phyloP scores from a whole-genome alignment of 768 basidiomycete genomes.

The Leccinum rimulosum region DNA sequence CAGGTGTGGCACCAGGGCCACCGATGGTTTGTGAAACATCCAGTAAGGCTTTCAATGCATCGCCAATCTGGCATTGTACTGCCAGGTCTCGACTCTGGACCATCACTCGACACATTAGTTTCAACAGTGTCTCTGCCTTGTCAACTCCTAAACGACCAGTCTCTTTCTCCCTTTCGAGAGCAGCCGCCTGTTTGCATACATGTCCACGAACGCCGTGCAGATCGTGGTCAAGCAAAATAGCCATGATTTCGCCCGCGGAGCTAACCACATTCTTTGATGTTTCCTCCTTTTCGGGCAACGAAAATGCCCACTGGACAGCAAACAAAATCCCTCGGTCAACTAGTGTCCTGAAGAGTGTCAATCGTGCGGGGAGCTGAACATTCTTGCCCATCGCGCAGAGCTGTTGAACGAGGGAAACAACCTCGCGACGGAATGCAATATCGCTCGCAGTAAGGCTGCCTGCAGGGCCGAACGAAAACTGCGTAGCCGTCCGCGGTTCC shows the following conservation, averaged over 20 bases:
- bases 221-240: conserved; percentile 87
- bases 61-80: conserved; percentile 87
- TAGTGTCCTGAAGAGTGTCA: conserved; percentile 81
- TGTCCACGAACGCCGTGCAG: conserved; percentile 81
- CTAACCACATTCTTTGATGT: conserved; percentile 60
- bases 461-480: conserved; percentile 56
- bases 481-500: conserved; percentile 17
- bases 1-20: conserved; percentile 38
- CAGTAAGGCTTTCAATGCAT: conserved; percentile 78
- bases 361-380: conserved; percentile 83
- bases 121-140: conserved; percentile 70
- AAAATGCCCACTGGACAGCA: conserved; percentile 90
- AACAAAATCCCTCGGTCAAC: conserved; percentile 87
- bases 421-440: conserved; percentile 62
- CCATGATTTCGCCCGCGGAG: conserved; percentile 82
- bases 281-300: conserved; percentile 57
- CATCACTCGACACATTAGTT: conserved; percentile 74
- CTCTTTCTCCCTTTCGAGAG: conserved; percentile 64
- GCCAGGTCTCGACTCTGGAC: conserved; percentile 80
- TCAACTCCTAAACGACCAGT: conserved; percentile 54
- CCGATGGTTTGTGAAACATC: conserved; percentile 60
- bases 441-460: conserved; percentile 56
- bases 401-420: conserved; percentile 87
- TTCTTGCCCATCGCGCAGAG: conserved; percentile 96
- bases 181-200: conserved; percentile 75